Percentiles rank a stretch among this genome's conserved stretches.
Conservation (phyloP, 495 filamentous ascomycete species). For the Aspergillus diversus region DNA sequence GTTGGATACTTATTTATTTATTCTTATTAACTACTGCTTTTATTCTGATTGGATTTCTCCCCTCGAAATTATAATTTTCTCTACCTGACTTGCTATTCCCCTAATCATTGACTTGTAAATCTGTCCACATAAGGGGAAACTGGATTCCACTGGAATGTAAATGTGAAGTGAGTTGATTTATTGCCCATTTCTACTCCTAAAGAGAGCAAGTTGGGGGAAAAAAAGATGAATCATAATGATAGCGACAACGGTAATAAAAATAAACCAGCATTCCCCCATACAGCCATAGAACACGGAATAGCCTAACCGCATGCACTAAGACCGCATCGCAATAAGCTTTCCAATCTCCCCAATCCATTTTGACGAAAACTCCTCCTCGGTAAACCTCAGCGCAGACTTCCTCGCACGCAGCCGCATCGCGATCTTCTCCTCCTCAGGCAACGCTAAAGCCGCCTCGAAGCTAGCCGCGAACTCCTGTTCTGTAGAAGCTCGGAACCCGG, state of each 20-base stretch:
- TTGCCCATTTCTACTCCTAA: neutral
- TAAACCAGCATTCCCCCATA: neutral
- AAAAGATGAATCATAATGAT: neutral
- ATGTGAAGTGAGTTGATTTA: too few species aligned
- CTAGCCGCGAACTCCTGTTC: slow-evolving; percentile 74
- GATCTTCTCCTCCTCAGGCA: slow-evolving; percentile 67
- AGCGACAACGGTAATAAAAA: neutral
- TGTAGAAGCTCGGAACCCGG: slow-evolving; percentile 84
- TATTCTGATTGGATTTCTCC: neutral
- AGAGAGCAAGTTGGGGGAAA: neutral
- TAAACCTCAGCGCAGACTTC: slow-evolving; percentile 77
- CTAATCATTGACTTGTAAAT: neutral
- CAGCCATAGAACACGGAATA: neutral
- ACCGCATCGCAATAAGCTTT: slow-evolving; percentile 60
- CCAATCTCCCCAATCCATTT: slow-evolving; percentile 75
- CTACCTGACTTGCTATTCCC: neutral
- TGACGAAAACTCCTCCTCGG: slow-evolving; percentile 79
- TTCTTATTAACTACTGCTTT: slow-evolving; percentile 3
- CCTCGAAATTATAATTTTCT: neutral
- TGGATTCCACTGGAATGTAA: too few species aligned
- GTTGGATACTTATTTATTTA: slow-evolving; percentile 2
- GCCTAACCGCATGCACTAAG: neutral
- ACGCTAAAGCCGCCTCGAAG: slow-evolving; percentile 73
- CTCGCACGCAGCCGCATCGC: slow-evolving; percentile 75
- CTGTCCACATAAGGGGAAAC: too few species aligned